A percentile compares a stretch with the other conserved stretches of the same genome.
Evolutionary conservation across 1,284 basidiomycete genomes (phyloP).

Genomic region (Cryptococcus hybrid): DNA sequence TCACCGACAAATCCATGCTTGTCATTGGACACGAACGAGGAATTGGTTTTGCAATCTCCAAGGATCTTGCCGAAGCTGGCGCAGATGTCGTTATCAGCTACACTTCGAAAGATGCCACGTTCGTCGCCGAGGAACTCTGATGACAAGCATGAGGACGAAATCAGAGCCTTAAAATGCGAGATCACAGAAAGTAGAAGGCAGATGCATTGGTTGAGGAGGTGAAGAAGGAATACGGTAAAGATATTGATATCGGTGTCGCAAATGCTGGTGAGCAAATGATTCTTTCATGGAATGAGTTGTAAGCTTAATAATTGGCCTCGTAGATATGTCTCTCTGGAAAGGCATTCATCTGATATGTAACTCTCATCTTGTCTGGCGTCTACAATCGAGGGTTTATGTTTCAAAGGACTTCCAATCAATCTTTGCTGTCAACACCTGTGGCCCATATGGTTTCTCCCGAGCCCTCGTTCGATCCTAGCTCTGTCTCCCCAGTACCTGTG

Average conservation of each 20-base stretch:
- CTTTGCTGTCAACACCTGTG: constrained; percentile 45
- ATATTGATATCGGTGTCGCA: constrained; percentile 37
- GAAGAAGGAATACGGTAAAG: constrained; percentile 27
- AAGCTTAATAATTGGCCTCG: too few species aligned
- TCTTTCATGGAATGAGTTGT: background rate
- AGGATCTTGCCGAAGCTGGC: constrained; percentile 51
- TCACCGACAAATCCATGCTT: constrained; percentile 7
- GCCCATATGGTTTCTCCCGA: constrained; percentile 42
- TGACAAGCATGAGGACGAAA: constrained; percentile 23
- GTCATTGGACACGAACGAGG: constrained; percentile 26
- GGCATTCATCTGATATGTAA: constrained; percentile 31
- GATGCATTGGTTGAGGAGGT: constrained; percentile 29
- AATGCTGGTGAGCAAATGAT: constrained; percentile 23
- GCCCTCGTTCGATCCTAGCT: constrained; percentile 42
- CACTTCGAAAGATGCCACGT: constrained; percentile 35
- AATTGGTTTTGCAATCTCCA: constrained; percentile 55
- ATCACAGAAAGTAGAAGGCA: constrained; percentile 28
- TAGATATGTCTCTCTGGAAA: constrained; percentile 41
- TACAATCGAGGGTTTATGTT: background rate
- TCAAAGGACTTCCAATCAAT: constrained; percentile 36
- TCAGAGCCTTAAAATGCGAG: constrained; percentile 41
- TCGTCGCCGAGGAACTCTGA: constrained; percentile 24
- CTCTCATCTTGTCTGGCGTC: background rate
- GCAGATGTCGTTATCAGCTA: constrained; percentile 44
- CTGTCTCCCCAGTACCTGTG: constrained; percentile 22